phyloP scores from a whole-genome alignment of 2,329 filamentous ascomycete species.

The Trichoderma arundinaceum region DNA sequence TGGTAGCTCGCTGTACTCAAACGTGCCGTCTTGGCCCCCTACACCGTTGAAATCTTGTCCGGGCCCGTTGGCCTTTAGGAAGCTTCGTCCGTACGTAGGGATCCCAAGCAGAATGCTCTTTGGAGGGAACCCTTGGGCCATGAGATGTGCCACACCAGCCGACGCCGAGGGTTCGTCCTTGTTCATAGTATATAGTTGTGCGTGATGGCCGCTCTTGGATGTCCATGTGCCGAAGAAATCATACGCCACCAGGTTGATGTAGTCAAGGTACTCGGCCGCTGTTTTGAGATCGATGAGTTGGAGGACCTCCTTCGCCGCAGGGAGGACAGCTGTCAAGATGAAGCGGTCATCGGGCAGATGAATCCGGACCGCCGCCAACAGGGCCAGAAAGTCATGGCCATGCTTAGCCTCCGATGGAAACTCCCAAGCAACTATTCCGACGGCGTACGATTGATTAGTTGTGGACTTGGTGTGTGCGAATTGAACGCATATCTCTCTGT shows the following conservation, averaged over 20 bases:
- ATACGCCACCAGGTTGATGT: conserved; percentile 80
- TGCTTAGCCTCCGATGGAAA: conserved; percentile 70
- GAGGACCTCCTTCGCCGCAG: conserved; percentile 69
- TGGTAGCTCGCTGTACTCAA: conserved; percentile 76
- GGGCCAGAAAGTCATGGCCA: conserved; percentile 71
- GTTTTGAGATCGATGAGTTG: conserved; percentile 70
- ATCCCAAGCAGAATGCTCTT: conserved; percentile 78
- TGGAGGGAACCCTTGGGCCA: conserved; percentile 68
- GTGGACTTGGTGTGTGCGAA: neutral
- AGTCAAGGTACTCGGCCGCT: conserved; percentile 70
- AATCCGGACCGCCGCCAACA: conserved; percentile 69
- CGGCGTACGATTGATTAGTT: neutral
- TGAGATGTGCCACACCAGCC: conserved; percentile 68
- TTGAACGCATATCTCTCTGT: neutral
- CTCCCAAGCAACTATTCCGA: conserved; percentile 74
- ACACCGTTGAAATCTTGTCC: conserved; percentile 64
- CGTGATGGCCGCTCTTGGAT: conserved; percentile 71
- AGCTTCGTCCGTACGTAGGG: conserved; percentile 76
- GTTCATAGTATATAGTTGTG: conserved; percentile 70
- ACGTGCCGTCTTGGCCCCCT: conserved; percentile 70
- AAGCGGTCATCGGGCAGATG: conserved; percentile 72
- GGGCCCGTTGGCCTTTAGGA: conserved; percentile 67
- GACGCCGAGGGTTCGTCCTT: conserved; percentile 70
- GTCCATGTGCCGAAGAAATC: conserved; percentile 79
- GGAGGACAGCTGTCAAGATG: conserved; percentile 73